Percentiles rank a stretch among this genome's conserved stretches.
These are phyloP conservation scores for Discostella stelligera DNA, from an alignment of 352 stramenopile genomes.

Conservation along the genomic window DNA sequence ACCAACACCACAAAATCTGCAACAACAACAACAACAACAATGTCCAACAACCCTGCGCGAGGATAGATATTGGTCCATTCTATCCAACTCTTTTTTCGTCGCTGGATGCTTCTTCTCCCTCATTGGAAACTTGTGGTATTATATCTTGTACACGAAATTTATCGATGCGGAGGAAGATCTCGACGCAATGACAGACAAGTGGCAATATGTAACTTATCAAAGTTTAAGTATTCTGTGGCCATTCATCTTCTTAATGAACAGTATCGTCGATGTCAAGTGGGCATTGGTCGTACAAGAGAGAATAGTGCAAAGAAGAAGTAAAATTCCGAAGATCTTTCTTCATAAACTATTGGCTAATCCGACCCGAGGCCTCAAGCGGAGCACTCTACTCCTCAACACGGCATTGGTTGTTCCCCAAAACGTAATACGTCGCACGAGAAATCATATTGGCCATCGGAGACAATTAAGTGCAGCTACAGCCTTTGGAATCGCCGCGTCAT, in stretches of 20 bases:
- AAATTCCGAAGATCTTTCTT: background rate
- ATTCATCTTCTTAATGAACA: conserved; percentile 3
- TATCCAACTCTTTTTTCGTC: conserved; percentile 40
- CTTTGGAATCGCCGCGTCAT: conserved; percentile 2
- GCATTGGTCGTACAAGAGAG: background rate
- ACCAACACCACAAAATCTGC: no score
- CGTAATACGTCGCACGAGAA: background rate
- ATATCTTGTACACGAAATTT: background rate
- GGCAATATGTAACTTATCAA: background rate
- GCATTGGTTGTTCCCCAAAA: background rate
- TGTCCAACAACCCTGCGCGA: background rate
- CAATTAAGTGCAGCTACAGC: background rate
- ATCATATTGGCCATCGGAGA: conserved; percentile 1
- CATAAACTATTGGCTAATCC: background rate
- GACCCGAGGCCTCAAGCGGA: background rate
- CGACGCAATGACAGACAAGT: background rate
- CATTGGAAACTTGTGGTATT: background rate
- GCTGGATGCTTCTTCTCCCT: conserved; percentile 34
- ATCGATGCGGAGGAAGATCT: background rate
- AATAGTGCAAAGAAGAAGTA: background rate
- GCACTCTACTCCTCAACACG: background rate
- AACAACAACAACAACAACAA: no score
- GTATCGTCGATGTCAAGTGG: background rate
- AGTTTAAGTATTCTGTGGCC: conserved; percentile 1
- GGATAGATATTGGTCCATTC: conserved; percentile 35